These are phyloP conservation scores for Sphagnum tenellum DNA, from an alignment of 225 moss, liverwort and hornwort species.

Conservation along the genomic window DNA sequence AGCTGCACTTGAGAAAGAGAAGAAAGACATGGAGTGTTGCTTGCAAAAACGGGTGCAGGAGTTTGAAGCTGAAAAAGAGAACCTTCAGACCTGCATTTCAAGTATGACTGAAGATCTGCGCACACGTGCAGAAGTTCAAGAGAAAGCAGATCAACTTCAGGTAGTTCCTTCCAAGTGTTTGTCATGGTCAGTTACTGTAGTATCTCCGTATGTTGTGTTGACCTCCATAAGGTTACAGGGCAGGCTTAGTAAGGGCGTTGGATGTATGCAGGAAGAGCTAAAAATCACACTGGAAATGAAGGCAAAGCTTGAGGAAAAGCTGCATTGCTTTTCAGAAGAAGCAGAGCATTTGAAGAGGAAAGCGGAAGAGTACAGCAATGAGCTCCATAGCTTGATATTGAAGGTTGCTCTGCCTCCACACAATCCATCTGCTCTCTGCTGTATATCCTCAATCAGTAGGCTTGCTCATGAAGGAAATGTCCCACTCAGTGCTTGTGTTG, in stretches of 20 bases:
- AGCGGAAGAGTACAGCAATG: slow-evolving; percentile 81
- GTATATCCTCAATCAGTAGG: too few relatives aligned
- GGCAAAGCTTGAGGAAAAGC: slow-evolving; percentile 60
- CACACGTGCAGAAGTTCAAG: slow-evolving; percentile 47
- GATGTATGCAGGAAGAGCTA: slow-evolving; percentile 56
- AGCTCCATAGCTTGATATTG: slow-evolving; percentile 51
- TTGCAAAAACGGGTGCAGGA: slow-evolving; percentile 69
- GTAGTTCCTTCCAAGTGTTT: slow-evolving; percentile 14
- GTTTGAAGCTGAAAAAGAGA: slow-evolving; percentile 67
- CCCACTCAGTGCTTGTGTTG: not conserved
- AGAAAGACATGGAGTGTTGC: slow-evolving; percentile 67
- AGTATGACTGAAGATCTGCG: slow-evolving; percentile 64
- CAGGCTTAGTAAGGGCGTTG: not conserved
- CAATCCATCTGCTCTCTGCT: not conserved
- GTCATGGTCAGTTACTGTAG: too few relatives aligned
- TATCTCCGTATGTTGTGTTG: too few relatives aligned
- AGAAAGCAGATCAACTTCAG: slow-evolving; percentile 62
- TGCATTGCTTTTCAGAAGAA: slow-evolving; percentile 66
- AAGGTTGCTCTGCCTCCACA: slow-evolving; percentile 34
- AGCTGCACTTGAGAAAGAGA: slow-evolving; percentile 88
- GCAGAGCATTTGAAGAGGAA: slow-evolving; percentile 61
- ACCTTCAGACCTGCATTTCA: slow-evolving; percentile 56
- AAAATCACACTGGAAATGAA: slow-evolving; percentile 56
- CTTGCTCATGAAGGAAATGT: not conserved
- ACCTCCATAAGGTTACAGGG: too few relatives aligned